Evolutionary conservation across 331 rosid genomes (phyloP).

Genomic region (Spiraea crenata): DNA sequence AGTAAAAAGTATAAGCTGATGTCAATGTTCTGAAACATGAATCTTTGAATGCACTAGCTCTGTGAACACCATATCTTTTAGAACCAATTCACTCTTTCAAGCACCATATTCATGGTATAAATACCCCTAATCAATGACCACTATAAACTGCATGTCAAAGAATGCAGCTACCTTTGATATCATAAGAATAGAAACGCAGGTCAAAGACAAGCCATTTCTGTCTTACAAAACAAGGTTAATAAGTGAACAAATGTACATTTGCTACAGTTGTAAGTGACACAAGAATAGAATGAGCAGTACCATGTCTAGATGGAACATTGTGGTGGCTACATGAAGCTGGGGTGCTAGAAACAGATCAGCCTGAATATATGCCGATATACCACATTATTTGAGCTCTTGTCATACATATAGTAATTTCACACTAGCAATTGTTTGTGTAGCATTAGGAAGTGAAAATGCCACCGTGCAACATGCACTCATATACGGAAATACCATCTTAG

Average conservation of each 20-base stretch:
- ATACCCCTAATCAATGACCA: background rate
- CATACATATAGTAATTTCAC: background rate
- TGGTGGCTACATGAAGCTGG: constrained; percentile 45
- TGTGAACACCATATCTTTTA: background rate
- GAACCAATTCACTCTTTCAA: too few species aligned
- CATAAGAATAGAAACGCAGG: background rate
- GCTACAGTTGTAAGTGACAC: background rate
- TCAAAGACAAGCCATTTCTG: background rate
- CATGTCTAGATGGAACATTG: constrained; percentile 50
- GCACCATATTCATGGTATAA: background rate
- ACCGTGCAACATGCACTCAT: background rate
- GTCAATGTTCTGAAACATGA: background rate
- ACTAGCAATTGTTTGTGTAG: background rate
- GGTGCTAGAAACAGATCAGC: constrained; percentile 83
- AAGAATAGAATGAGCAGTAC: constrained; percentile 35
- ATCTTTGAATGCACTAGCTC: background rate
- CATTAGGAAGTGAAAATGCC: background rate
- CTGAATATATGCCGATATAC: constrained; percentile 41
- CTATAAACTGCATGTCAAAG: background rate
- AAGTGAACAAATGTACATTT: background rate
- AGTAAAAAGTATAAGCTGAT: background rate
- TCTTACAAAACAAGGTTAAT: background rate
- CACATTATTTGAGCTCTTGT: constrained; percentile 1
- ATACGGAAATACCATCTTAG: background rate
- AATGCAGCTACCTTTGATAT: background rate